These are phyloP conservation scores for Fusarium liriodendri DNA, from an alignment of 2,329 filamentous ascomycete genomes.

Conservation along the genomic window DNA sequence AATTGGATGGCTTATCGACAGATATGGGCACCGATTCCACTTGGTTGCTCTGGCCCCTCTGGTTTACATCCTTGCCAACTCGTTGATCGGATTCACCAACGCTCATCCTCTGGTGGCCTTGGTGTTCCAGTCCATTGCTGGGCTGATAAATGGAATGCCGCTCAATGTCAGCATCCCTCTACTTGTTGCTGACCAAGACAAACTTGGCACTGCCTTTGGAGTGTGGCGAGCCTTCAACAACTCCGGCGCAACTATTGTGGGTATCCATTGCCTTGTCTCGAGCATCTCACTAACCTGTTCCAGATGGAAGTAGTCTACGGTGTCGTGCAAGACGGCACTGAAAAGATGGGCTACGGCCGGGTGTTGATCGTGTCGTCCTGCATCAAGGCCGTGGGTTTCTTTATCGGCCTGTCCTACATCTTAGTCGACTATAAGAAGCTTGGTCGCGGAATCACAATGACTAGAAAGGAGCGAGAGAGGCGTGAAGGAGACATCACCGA, in stretches of 20 bases:
- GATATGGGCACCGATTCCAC: slow-evolving; percentile 40
- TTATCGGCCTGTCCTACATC: slow-evolving; percentile 31
- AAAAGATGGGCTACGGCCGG: slow-evolving; percentile 29
- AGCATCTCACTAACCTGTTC: not conserved
- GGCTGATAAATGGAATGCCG: slow-evolving; percentile 38
- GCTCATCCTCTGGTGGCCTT: slow-evolving; percentile 34
- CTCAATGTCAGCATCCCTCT: slow-evolving; percentile 40
- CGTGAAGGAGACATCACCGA: slow-evolving; percentile 26
- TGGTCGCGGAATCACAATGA: slow-evolving; percentile 38
- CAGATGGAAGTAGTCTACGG: slow-evolving; percentile 42
- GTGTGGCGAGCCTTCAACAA: slow-evolving; percentile 41
- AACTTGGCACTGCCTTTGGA: slow-evolving; percentile 39
- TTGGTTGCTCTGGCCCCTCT: slow-evolving; percentile 36
- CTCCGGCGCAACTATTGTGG: slow-evolving; percentile 38
- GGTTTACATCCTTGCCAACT: slow-evolving; percentile 33
- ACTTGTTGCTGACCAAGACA: slow-evolving; percentile 38
- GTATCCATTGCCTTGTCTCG: not conserved
- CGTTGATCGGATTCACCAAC: slow-evolving; percentile 36
- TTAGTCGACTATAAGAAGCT: slow-evolving; percentile 34
- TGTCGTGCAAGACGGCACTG: slow-evolving; percentile 35
- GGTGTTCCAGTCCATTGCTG: slow-evolving; percentile 29
- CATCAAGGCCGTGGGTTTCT: slow-evolving; percentile 36
- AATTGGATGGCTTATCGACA: slow-evolving; percentile 33
- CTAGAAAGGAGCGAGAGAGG: slow-evolving; percentile 23
- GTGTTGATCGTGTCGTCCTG: slow-evolving; percentile 28